Percentiles rank a stretch among this genome's conserved stretches.
These are phyloP conservation scores for Cardiospermum halicacabum DNA, from an alignment of 345 rosid species.

Conservation along the genomic window DNA sequence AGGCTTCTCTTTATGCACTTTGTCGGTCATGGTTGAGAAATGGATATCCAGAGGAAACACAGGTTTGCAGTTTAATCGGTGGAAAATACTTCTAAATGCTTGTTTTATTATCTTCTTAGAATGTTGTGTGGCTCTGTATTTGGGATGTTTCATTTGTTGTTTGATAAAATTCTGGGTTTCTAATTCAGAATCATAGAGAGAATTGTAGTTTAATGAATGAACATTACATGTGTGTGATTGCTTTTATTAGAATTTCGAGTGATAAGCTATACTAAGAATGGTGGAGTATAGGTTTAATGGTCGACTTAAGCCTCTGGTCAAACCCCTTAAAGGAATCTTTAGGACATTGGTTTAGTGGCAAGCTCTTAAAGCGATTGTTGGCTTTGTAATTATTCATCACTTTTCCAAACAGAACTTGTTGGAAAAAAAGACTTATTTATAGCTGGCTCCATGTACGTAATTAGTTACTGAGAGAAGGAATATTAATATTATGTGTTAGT, in stretches of 20 bases:
- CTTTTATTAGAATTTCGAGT: neutral
- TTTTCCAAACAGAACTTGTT: neutral
- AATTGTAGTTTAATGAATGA: neutral
- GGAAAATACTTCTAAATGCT: neutral
- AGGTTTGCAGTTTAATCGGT: constrained; percentile 39
- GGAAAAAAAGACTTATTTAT: neutral
- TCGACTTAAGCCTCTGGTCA: neutral
- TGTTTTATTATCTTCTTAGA: neutral
- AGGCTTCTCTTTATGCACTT: constrained; percentile 75
- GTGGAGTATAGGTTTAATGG: neutral
- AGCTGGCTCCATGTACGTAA: neutral
- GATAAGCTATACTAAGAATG: constrained; percentile 3
- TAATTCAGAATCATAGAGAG: neutral
- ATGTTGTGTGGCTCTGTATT: neutral
- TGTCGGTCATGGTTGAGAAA: constrained; percentile 93
- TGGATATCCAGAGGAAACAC: constrained; percentile 59
- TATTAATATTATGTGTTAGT: neutral
- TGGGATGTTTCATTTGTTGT: neutral
- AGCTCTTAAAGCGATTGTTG: neutral
- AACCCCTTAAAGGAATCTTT: neutral
- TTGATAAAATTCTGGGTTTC: constrained; percentile 4
- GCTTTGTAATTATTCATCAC: neutral
- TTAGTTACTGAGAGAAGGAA: neutral
- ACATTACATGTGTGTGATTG: neutral
- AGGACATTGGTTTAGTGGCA: neutral